phyloP scores from a whole-genome alignment of 1,139 yeast genomes.

The Magnusiomyces sp. region DNA sequence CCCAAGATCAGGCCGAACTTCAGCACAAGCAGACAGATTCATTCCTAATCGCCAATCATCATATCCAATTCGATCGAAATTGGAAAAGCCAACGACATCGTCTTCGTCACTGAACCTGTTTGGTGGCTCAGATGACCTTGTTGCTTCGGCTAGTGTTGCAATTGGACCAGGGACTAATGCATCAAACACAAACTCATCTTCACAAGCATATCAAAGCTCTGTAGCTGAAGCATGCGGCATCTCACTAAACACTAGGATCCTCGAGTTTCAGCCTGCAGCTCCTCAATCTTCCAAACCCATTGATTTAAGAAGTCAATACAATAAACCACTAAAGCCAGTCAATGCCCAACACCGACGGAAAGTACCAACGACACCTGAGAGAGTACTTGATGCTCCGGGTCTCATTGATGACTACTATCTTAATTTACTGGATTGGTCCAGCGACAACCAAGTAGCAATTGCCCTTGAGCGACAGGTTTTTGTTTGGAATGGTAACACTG shows the following conservation, averaged over 20 bases:
- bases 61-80: slow-evolving; percentile 34
- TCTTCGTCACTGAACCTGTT: slow-evolving; percentile 7
- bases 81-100: slow-evolving; percentile 20
- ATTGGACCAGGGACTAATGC: slow-evolving; percentile 38
- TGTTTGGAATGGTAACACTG: slow-evolving; percentile 87
- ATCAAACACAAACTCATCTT: slow-evolving; percentile 6
- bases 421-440: slow-evolving; percentile 83
- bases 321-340: slow-evolving; percentile 40
- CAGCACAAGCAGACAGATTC: slow-evolving; percentile 35
- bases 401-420: slow-evolving; percentile 86
- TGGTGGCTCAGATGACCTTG: slow-evolving; percentile 1
- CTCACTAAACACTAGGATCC: slow-evolving; percentile 71
- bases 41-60: slow-evolving; percentile 48
- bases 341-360: slow-evolving; percentile 52
- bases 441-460: slow-evolving; percentile 73
- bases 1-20: slow-evolving; percentile 22
- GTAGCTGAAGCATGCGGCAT: slow-evolving; percentile 95
- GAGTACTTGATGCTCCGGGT: slow-evolving; percentile 96
- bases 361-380: slow-evolving; percentile 81
- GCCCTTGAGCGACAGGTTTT: slow-evolving; percentile 81
- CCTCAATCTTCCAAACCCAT: slow-evolving; percentile 62
- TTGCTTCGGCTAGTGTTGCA: slow-evolving; percentile 17
- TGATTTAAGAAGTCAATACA: slow-evolving; percentile 39
- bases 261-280: slow-evolving; percentile 81
- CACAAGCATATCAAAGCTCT: slow-evolving; percentile 52